phyloP scores from a whole-genome alignment of 192 early-diverging fungal species.

The Allomyces javanicus region DNA sequence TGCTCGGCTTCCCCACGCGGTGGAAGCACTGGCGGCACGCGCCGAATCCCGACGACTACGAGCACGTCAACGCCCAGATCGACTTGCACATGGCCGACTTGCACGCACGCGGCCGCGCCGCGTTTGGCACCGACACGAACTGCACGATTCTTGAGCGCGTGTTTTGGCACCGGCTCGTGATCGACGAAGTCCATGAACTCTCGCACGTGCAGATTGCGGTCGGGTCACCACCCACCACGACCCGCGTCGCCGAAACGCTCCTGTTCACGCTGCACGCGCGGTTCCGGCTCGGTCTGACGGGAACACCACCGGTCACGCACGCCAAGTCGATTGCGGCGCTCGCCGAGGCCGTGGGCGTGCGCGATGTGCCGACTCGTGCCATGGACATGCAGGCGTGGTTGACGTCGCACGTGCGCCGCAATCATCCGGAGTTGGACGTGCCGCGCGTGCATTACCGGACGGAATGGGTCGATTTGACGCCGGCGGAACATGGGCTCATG shows the following conservation, averaged over 20 bases:
- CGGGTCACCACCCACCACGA: background rate
- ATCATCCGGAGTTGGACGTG: background rate
- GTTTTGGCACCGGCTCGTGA: background rate
- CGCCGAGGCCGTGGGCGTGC: background rate
- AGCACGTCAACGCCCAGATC: background rate
- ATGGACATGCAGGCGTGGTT: background rate
- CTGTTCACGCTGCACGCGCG: background rate
- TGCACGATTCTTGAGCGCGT: background rate
- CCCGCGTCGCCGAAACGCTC: background rate
- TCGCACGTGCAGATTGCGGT: background rate
- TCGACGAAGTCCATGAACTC: background rate
- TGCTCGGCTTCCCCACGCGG: too few species aligned
- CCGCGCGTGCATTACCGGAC: background rate
- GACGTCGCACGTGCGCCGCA: background rate
- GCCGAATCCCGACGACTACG: background rate
- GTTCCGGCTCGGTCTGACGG: background rate
- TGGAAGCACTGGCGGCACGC: too few species aligned
- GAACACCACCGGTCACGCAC: background rate
- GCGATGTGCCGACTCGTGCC: background rate
- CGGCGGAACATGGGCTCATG: background rate
- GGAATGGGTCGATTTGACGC: background rate
- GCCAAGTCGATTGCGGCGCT: background rate
- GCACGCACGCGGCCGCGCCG: background rate
- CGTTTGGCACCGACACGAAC: background rate
- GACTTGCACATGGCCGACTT: background rate